Evolutionary conservation across 2,329 filamentous ascomycete species (phyloP).

Genomic region (Epichloe glyceriae): DNA sequence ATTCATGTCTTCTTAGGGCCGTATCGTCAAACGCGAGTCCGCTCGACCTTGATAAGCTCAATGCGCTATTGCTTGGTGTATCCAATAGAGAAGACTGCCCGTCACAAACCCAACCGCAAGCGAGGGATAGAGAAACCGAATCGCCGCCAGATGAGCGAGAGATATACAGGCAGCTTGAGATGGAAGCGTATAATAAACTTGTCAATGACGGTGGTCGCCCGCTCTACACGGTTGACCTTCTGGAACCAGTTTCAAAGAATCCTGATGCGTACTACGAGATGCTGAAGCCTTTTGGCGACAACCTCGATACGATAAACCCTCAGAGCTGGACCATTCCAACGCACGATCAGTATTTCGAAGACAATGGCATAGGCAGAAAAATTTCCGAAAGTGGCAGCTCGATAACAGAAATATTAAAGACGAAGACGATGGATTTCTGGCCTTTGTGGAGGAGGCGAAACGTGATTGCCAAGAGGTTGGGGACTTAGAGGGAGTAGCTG

Average conservation of each 20-base stretch:
- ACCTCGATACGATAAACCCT: background rate
- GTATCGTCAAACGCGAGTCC: slow-evolving; percentile 3
- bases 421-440: slow-evolving; percentile 10
- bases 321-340: background rate
- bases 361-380: slow-evolving; percentile 16
- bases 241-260: slow-evolving; percentile 13
- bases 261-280: slow-evolving; percentile 14
- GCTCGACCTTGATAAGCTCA: slow-evolving; percentile 11
- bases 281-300: slow-evolving; percentile 14
- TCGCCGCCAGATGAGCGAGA: background rate
- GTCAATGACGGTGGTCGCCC: slow-evolving; percentile 19
- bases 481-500: background rate
- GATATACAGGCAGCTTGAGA: slow-evolving; percentile 7
- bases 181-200: slow-evolving; percentile 15
- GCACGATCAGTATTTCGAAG: slow-evolving; percentile 10
- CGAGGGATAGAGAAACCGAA: slow-evolving; percentile 1
- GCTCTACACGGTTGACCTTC: slow-evolving; percentile 14
- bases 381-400: slow-evolving; percentile 20
- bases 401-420: slow-evolving; percentile 12
- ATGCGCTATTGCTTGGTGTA: slow-evolving; percentile 9
- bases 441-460: slow-evolving; percentile 5
- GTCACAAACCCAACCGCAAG: background rate
- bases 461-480: background rate
- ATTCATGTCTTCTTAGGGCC: background rate
- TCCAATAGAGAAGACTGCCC: background rate